Evolutionary conservation across 148 eudicot genomes (phyloP), one percentile per base, ranked within the genome.

Genomic region (Camellia lanceoleosa): DNA sequence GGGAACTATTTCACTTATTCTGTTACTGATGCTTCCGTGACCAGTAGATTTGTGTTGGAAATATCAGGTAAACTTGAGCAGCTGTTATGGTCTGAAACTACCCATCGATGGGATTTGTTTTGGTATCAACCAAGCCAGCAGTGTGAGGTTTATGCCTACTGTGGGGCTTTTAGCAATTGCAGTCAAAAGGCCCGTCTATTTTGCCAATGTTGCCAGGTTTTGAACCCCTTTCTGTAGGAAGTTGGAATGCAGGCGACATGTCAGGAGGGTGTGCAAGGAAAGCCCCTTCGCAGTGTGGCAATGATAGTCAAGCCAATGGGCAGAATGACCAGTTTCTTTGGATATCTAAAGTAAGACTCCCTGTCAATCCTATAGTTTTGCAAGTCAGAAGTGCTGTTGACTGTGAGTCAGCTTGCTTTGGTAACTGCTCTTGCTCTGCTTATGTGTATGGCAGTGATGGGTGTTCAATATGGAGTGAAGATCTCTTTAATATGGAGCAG

Each of bases 101-200:
- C 44, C 77, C 20, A 78, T 4, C 60, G 77, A 76, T 84, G 86
- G 86, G 79, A 77, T 63, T 47, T 84, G 74, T 77, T 80, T 44
- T 80, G 83, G 86, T 65, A 73, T 1, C 79, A 84, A 11, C 86
- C 86, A 2, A 84, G 70, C 47, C 83, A 84, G 55, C 86, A 80
- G 70, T 84, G 81, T 76, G 74, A 84, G 19, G 75, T 84, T 18
- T 80, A 84, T 58, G 86, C 83, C 19, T 84, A 70, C 67, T 77
- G 86, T 70, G 86, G 81, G 10, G 76, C 56, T 3, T 84, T 71
- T 80, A 79, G 83, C 20, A 77, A 66, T 38, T 84, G 86, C 51
- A 76, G 51, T 19, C 74, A 77, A 43, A 84, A 72, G 42, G 71
- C 78, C 2, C 0, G 44, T 72, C 83, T 83, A 1, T 76, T 20